Evolutionary conservation across 2,329 filamentous ascomycete species (phyloP).

Genomic region (Pezicula radicicola): DNA sequence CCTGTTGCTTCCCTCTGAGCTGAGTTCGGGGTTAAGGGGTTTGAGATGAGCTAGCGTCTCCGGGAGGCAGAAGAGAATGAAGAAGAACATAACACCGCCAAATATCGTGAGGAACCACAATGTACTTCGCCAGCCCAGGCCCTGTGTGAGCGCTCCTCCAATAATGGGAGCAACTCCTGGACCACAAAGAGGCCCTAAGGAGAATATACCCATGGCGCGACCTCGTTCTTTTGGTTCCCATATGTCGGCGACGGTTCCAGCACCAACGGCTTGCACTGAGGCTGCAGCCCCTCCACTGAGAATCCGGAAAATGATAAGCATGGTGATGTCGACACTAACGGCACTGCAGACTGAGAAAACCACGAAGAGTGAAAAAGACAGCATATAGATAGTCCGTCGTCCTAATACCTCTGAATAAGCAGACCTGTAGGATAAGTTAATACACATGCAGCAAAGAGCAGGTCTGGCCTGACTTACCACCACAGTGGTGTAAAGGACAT

Average conservation of each 20-base stretch:
- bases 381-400: constrained; percentile 73
- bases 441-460: not conserved
- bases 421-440: constrained; percentile 25
- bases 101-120: constrained; percentile 77
- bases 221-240: constrained; percentile 74
- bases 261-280: constrained; percentile 78
- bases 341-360: constrained; percentile 69
- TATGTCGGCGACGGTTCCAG: constrained; percentile 78
- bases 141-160: constrained; percentile 68
- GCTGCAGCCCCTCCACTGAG: constrained; percentile 74
- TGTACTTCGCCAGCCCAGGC: constrained; percentile 71
- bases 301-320: constrained; percentile 76
- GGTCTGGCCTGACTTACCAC: constrained; percentile 50
- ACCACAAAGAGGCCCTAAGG: constrained; percentile 73
- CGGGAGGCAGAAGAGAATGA: constrained; percentile 59
- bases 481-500: constrained; percentile 85
- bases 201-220: constrained; percentile 79
- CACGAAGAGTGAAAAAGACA: constrained; percentile 70
- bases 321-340: constrained; percentile 65
- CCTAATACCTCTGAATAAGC: constrained; percentile 73
- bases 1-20: not conserved
- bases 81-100: constrained; percentile 53
- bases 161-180: constrained; percentile 74
- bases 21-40: constrained; percentile 47
- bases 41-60: constrained; percentile 64